Base-by-base conservation (phyloP, 768 basidiomycete species). In the Gloeophyllum trabeum region DNA sequence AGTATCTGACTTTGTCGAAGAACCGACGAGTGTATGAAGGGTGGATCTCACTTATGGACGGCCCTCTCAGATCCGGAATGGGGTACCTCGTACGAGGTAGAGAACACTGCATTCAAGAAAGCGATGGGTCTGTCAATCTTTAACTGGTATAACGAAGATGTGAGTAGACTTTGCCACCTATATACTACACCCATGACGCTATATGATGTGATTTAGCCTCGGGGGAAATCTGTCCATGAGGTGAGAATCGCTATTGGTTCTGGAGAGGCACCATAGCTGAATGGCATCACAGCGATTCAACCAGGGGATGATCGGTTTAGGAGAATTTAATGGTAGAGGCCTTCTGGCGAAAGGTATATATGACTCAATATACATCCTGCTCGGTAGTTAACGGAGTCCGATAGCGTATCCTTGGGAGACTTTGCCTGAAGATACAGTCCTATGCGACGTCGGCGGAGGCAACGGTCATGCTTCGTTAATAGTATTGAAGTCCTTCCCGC, bases 381-480 rank as follows among this genome's bases (percentile, higher is more conserved):
- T n/a, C n/a, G n/a, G n/a, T n/a, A n/a, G n/a, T n/a, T n/a, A n/a
- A n/a, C n/a, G n/a, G 24, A 7, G 6, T 19, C 5, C 10, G 18
- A 1, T 37, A 63, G 64, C 48, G 1, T 64, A 54, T 41, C 59
- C 64, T 5, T 65, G 63, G 39, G 44, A 43, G 6, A 48, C 48
- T 20, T 51, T 52, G 12, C 44, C 51, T 2, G 21, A n/a, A 4
- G 44, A 34, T 36, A 53, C 59, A 0, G 53, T 52, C 5, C 42
- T 63, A 5, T 59, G 62, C 19, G 63, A 64, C 39, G 51, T 64
- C 3, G 63, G 61, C 6, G 62, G 62, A 34, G 55, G 62, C 5
- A 52, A 60, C 14, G 63, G 63, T 6, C 46, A 54, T 7, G 54
- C 57, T 23, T 50, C 57, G 18, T 42, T 66, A 13, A 51, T 55